These are phyloP conservation scores for Aspergillus sp. DNA, from an alignment of 2,329 filamentous ascomycete species.

Conservation along the genomic window DNA sequence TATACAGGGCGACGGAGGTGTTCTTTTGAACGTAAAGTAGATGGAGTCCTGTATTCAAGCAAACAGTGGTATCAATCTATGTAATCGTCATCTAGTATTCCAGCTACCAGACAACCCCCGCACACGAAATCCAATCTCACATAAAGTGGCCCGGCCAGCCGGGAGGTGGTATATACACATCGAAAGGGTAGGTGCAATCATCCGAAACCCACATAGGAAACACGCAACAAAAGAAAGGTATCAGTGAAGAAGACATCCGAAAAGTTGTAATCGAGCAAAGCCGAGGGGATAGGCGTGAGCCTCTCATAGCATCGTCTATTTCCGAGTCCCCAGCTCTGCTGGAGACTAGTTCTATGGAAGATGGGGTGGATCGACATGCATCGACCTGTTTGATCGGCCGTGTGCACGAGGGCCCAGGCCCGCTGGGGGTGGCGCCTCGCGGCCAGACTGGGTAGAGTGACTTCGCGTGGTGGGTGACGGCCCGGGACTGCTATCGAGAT, in stretches of 20 bases:
- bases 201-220: too few species aligned
- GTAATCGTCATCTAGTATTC: background rate
- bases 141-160: background rate
- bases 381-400: background rate
- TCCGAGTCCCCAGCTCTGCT: background rate
- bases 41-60: background rate
- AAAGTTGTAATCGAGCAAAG: background rate
- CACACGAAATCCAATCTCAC: background rate
- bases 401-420: background rate
- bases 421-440: background rate
- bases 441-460: background rate
- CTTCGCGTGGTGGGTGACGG: slow-evolving; percentile 4
- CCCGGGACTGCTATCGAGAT: slow-evolving; percentile 10
- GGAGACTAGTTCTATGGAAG: background rate
- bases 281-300: background rate
- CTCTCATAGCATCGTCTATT: background rate
- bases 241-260: background rate
- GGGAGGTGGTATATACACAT: background rate
- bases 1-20: too few species aligned
- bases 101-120: background rate
- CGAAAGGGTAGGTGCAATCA: background rate
- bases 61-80: background rate
- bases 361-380: background rate
- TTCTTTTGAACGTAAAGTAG: background rate
- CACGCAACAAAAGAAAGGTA: too few species aligned